Percentiles rank a stretch among this genome's conserved stretches.
Conservation (phyloP, 2,329 filamentous ascomycete genomes). For the Polytolypa hystricis region DNA sequence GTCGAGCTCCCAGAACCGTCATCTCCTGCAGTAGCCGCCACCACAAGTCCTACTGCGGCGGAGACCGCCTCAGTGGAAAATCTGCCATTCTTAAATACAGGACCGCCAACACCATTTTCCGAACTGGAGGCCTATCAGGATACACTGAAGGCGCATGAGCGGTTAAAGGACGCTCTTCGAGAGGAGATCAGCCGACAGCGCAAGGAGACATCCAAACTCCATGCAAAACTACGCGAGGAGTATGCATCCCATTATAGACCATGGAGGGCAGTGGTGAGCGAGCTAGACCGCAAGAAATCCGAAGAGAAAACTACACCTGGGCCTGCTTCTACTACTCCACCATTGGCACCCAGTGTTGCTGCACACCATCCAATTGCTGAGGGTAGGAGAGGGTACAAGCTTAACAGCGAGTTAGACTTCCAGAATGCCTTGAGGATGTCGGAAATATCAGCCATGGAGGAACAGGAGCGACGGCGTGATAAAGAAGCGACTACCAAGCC, state of each 20-base stretch:
- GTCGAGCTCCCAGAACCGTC: constrained; percentile 9
- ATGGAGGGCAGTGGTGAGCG: constrained; percentile 34
- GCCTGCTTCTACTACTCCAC: constrained; percentile 24
- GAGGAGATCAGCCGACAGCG: constrained; percentile 28
- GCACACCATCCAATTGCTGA: constrained; percentile 24
- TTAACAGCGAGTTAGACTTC: constrained; percentile 40
- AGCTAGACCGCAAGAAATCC: constrained; percentile 31
- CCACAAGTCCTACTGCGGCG: constrained; percentile 11
- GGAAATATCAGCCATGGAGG: constrained; percentile 37
- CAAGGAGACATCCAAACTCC: constrained; percentile 28
- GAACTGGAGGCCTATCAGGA: constrained; percentile 36
- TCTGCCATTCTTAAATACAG: constrained; percentile 35
- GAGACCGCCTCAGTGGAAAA: constrained; percentile 29
- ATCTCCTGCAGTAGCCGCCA: constrained; percentile 4
- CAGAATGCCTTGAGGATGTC: constrained; percentile 38
- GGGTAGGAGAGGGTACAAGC: constrained; percentile 33
- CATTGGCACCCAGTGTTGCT: constrained; percentile 14
- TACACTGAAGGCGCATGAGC: constrained; percentile 26
- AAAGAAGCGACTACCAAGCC: constrained; percentile 33
- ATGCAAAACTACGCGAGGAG: constrained; percentile 29
- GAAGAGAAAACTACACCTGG: constrained; percentile 27
- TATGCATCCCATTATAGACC: constrained; percentile 33
- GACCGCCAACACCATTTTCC: constrained; percentile 33
- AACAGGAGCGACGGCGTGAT: constrained; percentile 34
- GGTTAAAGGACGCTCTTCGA: constrained; percentile 28